Percentiles rank a stretch among this genome's conserved stretches.
Evolutionary conservation across 2,329 filamentous ascomycete genomes (phyloP).

Genomic region (Fusarium nematophilum): DNA sequence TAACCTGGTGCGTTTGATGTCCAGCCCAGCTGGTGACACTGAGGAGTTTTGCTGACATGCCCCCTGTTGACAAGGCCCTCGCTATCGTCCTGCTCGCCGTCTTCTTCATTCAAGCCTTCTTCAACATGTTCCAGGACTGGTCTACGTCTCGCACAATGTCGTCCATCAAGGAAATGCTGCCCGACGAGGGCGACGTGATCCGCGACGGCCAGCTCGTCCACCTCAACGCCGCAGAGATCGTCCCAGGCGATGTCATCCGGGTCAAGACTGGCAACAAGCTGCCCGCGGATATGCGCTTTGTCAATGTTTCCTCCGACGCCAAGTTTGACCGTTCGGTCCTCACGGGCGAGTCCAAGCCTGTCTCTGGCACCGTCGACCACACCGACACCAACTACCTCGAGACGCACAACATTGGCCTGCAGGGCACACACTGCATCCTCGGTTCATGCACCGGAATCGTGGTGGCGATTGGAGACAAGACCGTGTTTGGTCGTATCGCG

Average conservation of each 20-base stretch:
- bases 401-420: conserved; percentile 79
- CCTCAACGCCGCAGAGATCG: conserved; percentile 68
- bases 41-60: no score
- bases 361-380: conserved; percentile 72
- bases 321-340: conserved; percentile 80
- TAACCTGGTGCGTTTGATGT: conserved; percentile 58
- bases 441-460: conserved; percentile 75
- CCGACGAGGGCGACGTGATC: conserved; percentile 74
- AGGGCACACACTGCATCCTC: conserved; percentile 82
- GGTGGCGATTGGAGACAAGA: conserved; percentile 77
- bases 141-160: conserved; percentile 82
- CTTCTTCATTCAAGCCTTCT: conserved; percentile 75
- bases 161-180: conserved; percentile 84
- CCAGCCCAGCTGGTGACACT: no score
- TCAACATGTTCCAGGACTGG: conserved; percentile 80
- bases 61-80: conserved; percentile 61
- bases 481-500: conserved; percentile 81
- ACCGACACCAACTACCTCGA: conserved; percentile 81
- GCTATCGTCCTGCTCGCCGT: conserved; percentile 79
- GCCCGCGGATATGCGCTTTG: conserved; percentile 77
- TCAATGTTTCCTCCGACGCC: conserved; percentile 74
- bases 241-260: conserved; percentile 76
- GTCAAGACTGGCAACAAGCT: conserved; percentile 80
- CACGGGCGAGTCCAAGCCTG: conserved; percentile 65
- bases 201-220: conserved; percentile 66